phyloP scores from a whole-genome alignment of 2,329 filamentous ascomycete species.

The Cytospora leucostoma region DNA sequence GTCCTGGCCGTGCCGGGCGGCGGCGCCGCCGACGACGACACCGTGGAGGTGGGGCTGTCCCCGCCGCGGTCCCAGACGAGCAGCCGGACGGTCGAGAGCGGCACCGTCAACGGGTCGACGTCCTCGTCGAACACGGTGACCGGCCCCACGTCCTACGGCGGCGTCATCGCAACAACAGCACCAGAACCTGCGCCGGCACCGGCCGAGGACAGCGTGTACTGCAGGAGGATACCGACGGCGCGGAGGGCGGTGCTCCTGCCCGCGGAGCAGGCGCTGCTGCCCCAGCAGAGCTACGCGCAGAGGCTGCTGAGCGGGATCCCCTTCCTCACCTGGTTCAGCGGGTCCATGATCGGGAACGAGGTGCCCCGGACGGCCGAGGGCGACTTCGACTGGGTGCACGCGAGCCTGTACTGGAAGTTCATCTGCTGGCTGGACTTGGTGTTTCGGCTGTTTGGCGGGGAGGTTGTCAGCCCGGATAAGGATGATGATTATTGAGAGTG shows the following conservation, averaged over 20 bases:
- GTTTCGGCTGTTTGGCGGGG: constrained; percentile 60
- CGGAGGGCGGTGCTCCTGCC: constrained; percentile 66
- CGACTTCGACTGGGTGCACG: constrained; percentile 73
- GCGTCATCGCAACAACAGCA: constrained; percentile 26
- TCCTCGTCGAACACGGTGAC: constrained; percentile 49
- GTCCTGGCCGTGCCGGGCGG: no score
- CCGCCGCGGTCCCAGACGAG: constrained; percentile 51
- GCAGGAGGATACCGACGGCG: constrained; percentile 66
- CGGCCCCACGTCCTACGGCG: constrained; percentile 20
- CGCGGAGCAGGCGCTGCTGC: constrained; percentile 69
- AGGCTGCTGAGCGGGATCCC: constrained; percentile 66
- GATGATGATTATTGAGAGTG: constrained; percentile 59
- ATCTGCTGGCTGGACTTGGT: constrained; percentile 64
- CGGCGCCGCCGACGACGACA: constrained; percentile 24
- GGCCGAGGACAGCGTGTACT: constrained; percentile 48
- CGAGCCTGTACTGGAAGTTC: constrained; percentile 68
- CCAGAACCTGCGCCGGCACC: no score
- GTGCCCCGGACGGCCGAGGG: constrained; percentile 73
- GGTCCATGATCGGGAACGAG: constrained; percentile 71
- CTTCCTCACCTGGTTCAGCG: constrained; percentile 71
- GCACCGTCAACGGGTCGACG: constrained; percentile 48
- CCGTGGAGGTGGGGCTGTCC: constrained; percentile 40
- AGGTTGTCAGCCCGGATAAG: constrained; percentile 59
- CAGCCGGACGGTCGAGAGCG: constrained; percentile 60
- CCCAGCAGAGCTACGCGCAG: constrained; percentile 66